Evolutionary conservation across 1,284 basidiomycete species (phyloP), one percentile per base, ranked within the genome.

Genomic region (Phylloporus sp.): DNA sequence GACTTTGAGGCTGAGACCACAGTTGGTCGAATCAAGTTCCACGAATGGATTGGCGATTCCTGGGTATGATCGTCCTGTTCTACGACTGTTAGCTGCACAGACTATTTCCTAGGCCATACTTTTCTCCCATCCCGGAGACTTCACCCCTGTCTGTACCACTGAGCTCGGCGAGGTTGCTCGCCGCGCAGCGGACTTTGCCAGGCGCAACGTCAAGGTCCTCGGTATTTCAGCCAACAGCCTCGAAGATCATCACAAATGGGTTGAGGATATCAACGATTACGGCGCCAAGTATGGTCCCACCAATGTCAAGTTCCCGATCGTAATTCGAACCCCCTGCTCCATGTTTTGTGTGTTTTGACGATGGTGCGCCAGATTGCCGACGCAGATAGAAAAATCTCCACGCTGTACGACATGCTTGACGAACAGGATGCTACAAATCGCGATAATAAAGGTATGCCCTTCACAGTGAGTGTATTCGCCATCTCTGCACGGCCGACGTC

Each of bases 81-180:
- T 24, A 13, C 10, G 7, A 6, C 24, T 24, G 17, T n/a, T 18
- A 20, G 46, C 64, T 73, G 13, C 67, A 26, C 15, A 15, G 34
- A 37, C n/a, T 13, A 11, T 22, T 24, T 32, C 12, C 42, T 58
- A 92, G 90, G 89, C 86, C 56, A 83, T 97, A 74, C 82, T 98
- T 64, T 98, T 98, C 85, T 95, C 93, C 42, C 97, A 98, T 79
- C 97, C 96, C 2, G 96, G 92, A 28, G 89, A 92, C 75, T 90
- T 91, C 74, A 92, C 90, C 29, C 91, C 91, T 53, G 89, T 96
- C 59, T 97, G 95, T 84, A 95, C 98, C 55, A 99, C 98, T 57
- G 98, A 99, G 83, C 90, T 99, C 57, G 96, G 94, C 60, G 96
- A 98, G 75, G 95, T 98, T 39, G 92, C 97, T 47, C 90, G 93